Conservation (phyloP, 108 stramenopile species). For the Skeletonema tropicum region DNA sequence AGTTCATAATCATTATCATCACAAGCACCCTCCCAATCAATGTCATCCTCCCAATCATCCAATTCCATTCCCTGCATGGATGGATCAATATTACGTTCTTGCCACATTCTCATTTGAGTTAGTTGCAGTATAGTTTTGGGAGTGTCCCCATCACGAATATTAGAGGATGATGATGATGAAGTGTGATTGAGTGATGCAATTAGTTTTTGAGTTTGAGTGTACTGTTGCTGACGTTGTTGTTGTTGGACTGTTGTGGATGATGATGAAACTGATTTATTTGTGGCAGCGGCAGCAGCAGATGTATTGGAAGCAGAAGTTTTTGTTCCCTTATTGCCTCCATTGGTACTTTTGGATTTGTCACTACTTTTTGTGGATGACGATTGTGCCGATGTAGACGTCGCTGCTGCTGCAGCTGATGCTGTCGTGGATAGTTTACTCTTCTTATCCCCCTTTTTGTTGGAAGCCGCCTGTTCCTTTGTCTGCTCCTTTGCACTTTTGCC, state of each 20-base stretch:
- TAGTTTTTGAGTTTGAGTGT: not conserved
- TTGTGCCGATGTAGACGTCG: slow-evolving; percentile 10
- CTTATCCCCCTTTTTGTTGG: slow-evolving; percentile 33
- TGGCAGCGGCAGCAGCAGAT: too few species aligned
- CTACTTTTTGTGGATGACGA: slow-evolving; percentile 2
- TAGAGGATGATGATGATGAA: not conserved
- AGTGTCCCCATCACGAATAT: slow-evolving; percentile 36
- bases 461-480: slow-evolving; percentile 48
- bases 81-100: slow-evolving; percentile 46
- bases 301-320: too few species aligned
- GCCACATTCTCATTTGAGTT: slow-evolving; percentile 36
- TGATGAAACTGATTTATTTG: not conserved
- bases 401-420: not conserved
- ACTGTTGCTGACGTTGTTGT: slow-evolving; percentile 1
- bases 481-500: slow-evolving; percentile 19
- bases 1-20: slow-evolving; percentile 25
- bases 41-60: slow-evolving; percentile 82
- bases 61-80: slow-evolving; percentile 75
- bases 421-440: slow-evolving; percentile 18
- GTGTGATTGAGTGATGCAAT: not conserved
- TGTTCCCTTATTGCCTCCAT: slow-evolving; percentile 5
- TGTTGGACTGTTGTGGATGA: not conserved
- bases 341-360: slow-evolving; percentile 5
- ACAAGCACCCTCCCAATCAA: slow-evolving; percentile 77
- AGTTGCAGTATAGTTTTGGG: slow-evolving; percentile 30